Evolutionary conservation across 2,329 filamentous ascomycete genomes (phyloP), one percentile per base, ranked within the genome.

Genomic region (Mollisia scopiformis): DNA sequence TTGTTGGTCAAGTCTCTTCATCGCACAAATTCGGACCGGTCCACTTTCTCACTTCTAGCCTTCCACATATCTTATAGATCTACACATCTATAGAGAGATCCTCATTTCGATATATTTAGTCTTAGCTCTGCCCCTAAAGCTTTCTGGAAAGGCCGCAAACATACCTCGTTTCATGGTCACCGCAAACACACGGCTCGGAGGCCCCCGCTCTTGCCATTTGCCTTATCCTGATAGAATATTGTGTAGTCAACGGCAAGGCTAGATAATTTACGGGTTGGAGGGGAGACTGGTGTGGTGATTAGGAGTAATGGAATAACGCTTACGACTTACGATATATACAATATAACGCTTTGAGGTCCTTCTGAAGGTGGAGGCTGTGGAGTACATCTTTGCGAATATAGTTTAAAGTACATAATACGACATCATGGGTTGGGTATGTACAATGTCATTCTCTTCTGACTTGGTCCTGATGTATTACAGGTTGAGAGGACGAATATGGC

Each of bases 401-500:
- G 11, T 50, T 58, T 56, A 31, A 43, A 57, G 46, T 55, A 62
- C 25, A 65, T 64, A 60, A 49, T 61, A 27, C 30, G 31, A 21
- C 59, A 61, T 59, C 58, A 73, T 73, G 71, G 71, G 71, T 50
- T 71, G 71, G 70, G 71, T 73, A 66, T 39, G 66, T 62, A 37
- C 27, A 16, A 21, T 39, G 3, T n/a, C 16, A 23, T 25, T 13
- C 39, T 35, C 3, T 5, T 51, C 11, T 31, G 13, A 27, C 13
- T 46, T 21, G 25, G 43, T 55, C 54, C 55, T 64, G 14, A 65
- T 25, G 47, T 39, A 16, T 33, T 50, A n/a, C 43, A 72, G 70
- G 66, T 71, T 30, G 69, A 70, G 55, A 69, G 65, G 51, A 72
- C 68, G n/a, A 73, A 73, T 49, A 71, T 66, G 65, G 64, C 67